A percentile compares a stretch with the other conserved stretches of the same genome.
Evolutionary conservation across 495 filamentous ascomycete species (phyloP).

Genomic region (Podospora pseudoanserina): DNA sequence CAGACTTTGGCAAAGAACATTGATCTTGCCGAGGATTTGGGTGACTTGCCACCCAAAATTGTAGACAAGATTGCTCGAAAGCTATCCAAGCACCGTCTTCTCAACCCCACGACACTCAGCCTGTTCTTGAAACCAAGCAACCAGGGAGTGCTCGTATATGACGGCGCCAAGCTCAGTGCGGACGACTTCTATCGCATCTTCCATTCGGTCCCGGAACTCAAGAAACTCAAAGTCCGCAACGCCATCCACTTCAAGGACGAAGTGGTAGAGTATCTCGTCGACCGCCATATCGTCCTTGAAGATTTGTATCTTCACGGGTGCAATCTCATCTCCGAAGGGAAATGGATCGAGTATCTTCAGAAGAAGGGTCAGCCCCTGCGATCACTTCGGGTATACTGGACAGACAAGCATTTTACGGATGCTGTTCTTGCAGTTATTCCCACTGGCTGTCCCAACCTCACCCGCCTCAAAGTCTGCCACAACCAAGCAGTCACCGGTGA

Average conservation of each 20-base stretch:
- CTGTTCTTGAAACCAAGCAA: conserved; percentile 71
- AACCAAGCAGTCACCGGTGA: conserved; percentile 48
- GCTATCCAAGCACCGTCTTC: conserved; percentile 70
- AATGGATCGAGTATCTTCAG: conserved; percentile 65
- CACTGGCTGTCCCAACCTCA: conserved; percentile 57
- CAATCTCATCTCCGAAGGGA: conserved; percentile 69
- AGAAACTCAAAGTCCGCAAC: conserved; percentile 67
- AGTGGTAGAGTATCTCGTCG: conserved; percentile 73
- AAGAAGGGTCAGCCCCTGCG: conserved; percentile 59
- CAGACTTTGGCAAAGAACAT: conserved; percentile 82
- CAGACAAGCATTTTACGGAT: conserved; percentile 62
- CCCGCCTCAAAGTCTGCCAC: conserved; percentile 66
- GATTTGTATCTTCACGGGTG: conserved; percentile 67
- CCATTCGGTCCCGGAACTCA: conserved; percentile 63
- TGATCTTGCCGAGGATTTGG: conserved; percentile 75
- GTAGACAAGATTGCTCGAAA: conserved; percentile 75
- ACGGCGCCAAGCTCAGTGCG: conserved; percentile 68
- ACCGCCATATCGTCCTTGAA: conserved; percentile 59
- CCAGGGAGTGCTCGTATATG: conserved; percentile 69
- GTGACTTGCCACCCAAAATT: conserved; percentile 64
- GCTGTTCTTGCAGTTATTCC: conserved; percentile 53
- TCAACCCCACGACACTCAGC: conserved; percentile 65
- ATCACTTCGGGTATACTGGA: conserved; percentile 66
- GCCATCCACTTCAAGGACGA: conserved; percentile 83
- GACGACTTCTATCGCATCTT: conserved; percentile 80